phyloP scores from a whole-genome alignment of 768 basidiomycete genomes.

The Chlorophyllum brunneum region DNA sequence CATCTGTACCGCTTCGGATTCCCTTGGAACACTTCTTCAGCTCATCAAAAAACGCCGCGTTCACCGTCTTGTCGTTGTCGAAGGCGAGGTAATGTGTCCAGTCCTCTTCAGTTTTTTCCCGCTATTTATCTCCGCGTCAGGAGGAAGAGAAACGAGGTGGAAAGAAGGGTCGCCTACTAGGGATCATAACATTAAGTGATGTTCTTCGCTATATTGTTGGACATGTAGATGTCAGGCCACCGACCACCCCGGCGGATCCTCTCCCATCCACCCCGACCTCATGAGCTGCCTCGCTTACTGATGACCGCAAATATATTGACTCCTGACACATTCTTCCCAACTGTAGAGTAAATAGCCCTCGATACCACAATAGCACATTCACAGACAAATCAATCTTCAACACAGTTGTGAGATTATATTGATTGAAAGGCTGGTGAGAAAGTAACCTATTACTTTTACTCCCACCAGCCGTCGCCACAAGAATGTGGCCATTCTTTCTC shows the following conservation, averaged over 20 bases:
- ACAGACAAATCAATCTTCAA: background rate
- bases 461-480: background rate
- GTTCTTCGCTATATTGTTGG: constrained; percentile 82
- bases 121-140: constrained; percentile 29
- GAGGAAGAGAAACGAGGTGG: constrained; percentile 80
- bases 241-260: background rate
- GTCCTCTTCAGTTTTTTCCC: background rate
- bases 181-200: constrained; percentile 86
- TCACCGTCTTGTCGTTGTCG: constrained; percentile 93
- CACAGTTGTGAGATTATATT: too few relatives aligned
- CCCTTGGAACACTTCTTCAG: constrained; percentile 84
- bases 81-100: constrained; percentile 64
- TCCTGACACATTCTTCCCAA: background rate
- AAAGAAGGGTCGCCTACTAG: constrained; percentile 78
- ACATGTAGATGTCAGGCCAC: constrained; percentile 40
- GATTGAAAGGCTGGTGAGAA: too few relatives aligned
- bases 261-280: background rate
- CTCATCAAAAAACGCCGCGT: constrained; percentile 92
- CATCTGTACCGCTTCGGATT: constrained; percentile 90
- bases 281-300: background rate
- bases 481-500: constrained; percentile 29
- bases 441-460: too few relatives aligned
- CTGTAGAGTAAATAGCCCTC: background rate
- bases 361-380: background rate
- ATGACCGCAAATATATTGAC: background rate